phyloP scores from a whole-genome alignment of 2,329 filamentous ascomycete species.

The Achaetomium macrosporum region DNA sequence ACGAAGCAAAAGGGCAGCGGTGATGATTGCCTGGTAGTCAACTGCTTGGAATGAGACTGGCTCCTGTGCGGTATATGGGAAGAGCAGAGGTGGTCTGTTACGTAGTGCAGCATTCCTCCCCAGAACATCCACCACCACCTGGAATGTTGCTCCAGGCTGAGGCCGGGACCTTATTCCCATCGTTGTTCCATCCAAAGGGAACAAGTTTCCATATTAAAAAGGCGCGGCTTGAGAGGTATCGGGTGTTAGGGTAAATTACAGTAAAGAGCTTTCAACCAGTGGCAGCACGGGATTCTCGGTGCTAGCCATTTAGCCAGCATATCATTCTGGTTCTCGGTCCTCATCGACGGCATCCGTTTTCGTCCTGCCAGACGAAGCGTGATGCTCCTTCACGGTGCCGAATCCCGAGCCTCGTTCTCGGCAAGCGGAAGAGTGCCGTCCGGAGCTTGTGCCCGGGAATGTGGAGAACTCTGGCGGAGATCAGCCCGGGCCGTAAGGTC shows the following conservation, averaged over 20 bases:
- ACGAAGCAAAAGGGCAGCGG: too few relatives aligned
- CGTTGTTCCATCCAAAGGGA: conserved; percentile 6
- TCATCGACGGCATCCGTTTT: neutral
- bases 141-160: conserved; percentile 1
- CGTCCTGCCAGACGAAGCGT: neutral
- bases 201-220: conserved; percentile 12
- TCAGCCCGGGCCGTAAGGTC: neutral
- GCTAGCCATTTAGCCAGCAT: conserved; percentile 14
- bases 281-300: neutral
- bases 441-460: neutral
- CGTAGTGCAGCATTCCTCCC: neutral
- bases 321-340: neutral
- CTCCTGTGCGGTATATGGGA: neutral
- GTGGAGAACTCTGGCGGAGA: conserved; percentile 2
- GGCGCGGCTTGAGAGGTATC: neutral
- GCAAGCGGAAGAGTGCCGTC: neutral
- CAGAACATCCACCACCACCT: conserved; percentile 2
- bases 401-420: neutral
- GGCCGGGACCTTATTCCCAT: neutral
- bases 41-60: neutral
- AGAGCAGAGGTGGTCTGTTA: neutral
- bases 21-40: too few relatives aligned
- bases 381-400: neutral
- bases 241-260: conserved; percentile 21
- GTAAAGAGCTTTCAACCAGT: neutral